Evolutionary conservation across 345 rosid genomes (phyloP).

Genomic region (Lepidium didymum): DNA sequence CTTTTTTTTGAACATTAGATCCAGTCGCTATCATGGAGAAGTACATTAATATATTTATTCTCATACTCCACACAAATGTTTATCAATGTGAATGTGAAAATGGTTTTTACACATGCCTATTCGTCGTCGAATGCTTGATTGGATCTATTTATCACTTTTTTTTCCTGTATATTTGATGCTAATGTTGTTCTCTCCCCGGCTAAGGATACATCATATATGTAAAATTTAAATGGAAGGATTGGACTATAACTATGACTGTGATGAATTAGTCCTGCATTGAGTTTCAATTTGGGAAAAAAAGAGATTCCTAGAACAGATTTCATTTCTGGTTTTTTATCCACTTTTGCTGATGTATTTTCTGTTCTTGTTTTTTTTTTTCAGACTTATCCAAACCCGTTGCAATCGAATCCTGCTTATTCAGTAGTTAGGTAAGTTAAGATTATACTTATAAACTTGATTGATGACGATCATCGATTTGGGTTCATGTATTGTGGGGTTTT

Average conservation of each 20-base stretch:
- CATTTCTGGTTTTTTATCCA: not conserved
- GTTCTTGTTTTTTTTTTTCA: conserved; percentile 16
- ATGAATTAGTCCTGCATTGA: not conserved
- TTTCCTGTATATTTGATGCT: not conserved
- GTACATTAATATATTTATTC: not conserved
- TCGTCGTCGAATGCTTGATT: not conserved
- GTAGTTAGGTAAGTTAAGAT: conserved; percentile 47
- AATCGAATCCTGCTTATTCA: conserved; percentile 54
- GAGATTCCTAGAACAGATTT: not conserved
- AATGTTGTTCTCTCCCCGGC: not conserved
- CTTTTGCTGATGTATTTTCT: conserved; percentile 5
- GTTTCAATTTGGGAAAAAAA: not conserved
- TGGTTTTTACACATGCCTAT: not conserved
- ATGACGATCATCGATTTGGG: not conserved
- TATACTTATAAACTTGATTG: not conserved
- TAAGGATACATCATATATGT: not conserved
- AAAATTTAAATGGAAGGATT: not conserved
- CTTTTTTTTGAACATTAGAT: not conserved
- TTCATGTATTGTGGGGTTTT: conserved; percentile 5
- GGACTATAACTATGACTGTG: not conserved
- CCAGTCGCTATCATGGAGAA: conserved; percentile 8
- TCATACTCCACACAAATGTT: not conserved
- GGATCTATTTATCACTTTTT: conserved; percentile 5
- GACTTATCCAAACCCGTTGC: conserved; percentile 62
- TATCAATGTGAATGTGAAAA: not conserved